A percentile compares a stretch with the other conserved stretches of the same genome.
Conservation (phyloP, 2,329 filamentous ascomycete genomes). For the Arthrobotrys sphaeroides region DNA sequence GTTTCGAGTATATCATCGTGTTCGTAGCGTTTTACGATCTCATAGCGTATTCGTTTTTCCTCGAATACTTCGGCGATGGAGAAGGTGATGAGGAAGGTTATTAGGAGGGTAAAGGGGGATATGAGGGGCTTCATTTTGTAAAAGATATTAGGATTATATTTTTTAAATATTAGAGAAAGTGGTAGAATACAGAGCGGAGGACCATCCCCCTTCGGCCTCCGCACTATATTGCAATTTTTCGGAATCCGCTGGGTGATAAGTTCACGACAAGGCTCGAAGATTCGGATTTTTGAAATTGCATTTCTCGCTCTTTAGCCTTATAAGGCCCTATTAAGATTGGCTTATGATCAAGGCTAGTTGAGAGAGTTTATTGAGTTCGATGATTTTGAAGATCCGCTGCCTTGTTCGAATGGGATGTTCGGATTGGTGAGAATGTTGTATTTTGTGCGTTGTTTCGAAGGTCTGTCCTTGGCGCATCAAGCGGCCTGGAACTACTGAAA, state of each 20-base stretch:
- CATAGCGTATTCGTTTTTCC: background rate
- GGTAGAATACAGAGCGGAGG: too few species aligned
- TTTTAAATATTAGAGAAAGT: too few species aligned
- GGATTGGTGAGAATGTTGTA: constrained; percentile 20
- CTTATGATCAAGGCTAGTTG: background rate
- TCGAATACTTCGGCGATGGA: background rate
- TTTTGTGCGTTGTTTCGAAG: constrained; percentile 39
- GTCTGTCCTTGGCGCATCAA: too few species aligned
- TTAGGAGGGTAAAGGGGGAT: background rate
- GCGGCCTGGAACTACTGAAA: too few species aligned
- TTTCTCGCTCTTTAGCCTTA: background rate
- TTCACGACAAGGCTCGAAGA: too few species aligned
- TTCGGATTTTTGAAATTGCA: too few species aligned
- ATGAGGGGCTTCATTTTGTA: constrained; percentile 1
- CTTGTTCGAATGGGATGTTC: background rate
- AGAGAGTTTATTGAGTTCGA: constrained; percentile 46
- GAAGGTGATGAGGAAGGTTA: background rate
- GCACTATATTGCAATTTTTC: too few species aligned
- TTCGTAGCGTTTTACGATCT: background rate
- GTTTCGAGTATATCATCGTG: background rate
- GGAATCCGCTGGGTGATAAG: too few species aligned
- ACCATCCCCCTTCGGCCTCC: too few species aligned
- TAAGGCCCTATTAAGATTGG: background rate
- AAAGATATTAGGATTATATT: too few species aligned
- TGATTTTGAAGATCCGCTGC: constrained; percentile 29